phyloP scores from a whole-genome alignment of 2,329 filamentous ascomycete genomes.

The Aureobasidium sp. region DNA sequence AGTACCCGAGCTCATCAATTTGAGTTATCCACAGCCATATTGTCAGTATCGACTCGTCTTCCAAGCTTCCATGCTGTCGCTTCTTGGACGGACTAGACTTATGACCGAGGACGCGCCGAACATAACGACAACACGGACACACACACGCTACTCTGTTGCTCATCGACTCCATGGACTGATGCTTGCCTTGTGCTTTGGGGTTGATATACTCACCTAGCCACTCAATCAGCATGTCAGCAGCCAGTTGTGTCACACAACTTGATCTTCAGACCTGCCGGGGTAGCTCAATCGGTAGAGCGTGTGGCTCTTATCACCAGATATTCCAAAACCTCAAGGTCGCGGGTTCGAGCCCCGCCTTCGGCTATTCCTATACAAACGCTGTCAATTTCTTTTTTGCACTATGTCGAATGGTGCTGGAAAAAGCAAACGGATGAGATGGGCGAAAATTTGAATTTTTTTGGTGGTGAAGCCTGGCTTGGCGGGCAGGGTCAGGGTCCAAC shows the following conservation, averaged over 20 bases:
- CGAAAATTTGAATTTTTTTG: neutral
- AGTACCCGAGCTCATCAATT: neutral
- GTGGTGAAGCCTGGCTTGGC: neutral
- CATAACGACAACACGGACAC: neutral
- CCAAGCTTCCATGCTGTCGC: neutral
- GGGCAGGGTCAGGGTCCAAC: neutral
- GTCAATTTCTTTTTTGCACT: neutral
- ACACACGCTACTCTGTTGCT: neutral
- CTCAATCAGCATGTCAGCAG: neutral
- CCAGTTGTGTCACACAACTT: conserved; percentile 13
- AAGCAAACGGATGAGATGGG: neutral
- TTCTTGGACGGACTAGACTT: too few relatives aligned
- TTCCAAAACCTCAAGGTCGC: neutral
- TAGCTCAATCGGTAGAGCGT: conserved; percentile 45
- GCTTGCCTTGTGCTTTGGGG: neutral
- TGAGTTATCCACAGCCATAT: neutral
- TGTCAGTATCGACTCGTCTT: neutral
- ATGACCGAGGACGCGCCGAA: neutral
- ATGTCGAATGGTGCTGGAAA: neutral
- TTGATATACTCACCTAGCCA: neutral
- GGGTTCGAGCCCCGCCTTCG: neutral
- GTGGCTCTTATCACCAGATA: conserved; percentile 35
- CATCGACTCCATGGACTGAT: neutral
- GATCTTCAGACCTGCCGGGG: conserved; percentile 28
- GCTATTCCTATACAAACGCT: neutral